Percentiles rank a stretch among this genome's conserved stretches.
Conservation (phyloP, 2,329 filamentous ascomycete species). For the Aureobasidium subglaciale region DNA sequence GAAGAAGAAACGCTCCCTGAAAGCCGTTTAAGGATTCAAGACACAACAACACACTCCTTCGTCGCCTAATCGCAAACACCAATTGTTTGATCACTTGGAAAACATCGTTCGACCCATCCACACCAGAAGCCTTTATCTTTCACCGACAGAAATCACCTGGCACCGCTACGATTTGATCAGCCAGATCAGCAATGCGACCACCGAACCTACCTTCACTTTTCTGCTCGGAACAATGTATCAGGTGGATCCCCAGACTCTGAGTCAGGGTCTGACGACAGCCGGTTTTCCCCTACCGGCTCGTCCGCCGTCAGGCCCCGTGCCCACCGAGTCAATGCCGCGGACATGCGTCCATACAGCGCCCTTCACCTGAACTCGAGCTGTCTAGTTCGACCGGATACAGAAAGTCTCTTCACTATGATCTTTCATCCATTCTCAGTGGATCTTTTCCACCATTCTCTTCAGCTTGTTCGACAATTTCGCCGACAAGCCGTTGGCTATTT, state of each 20-base stretch:
- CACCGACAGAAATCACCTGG: neutral
- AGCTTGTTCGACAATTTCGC: neutral
- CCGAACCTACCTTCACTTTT: neutral
- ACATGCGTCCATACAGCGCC: conserved; percentile 1
- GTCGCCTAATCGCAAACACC: neutral
- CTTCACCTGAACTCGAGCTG: neutral
- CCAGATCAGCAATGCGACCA: neutral
- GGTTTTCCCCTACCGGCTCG: neutral
- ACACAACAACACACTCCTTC: conserved; percentile 3
- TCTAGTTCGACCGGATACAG: neutral
- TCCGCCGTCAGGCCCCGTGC: conserved; percentile 1
- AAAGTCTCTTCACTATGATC: neutral
- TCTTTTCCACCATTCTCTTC: neutral
- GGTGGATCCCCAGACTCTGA: conserved; percentile 4
- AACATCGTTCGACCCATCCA: neutral
- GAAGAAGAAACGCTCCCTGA: conserved; percentile 9
- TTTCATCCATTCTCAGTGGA: neutral
- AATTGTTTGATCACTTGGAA: too few relatives aligned
- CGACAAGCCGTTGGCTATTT: neutral
- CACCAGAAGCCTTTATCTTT: neutral
- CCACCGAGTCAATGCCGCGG: conserved; percentile 5
- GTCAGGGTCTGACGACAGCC: conserved; percentile 6
- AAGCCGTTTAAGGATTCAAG: neutral
- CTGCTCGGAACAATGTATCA: neutral
- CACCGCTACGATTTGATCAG: neutral